phyloP scores from a whole-genome alignment of 495 filamentous ascomycete genomes.

The Friedmanniomyces simplex region DNA sequence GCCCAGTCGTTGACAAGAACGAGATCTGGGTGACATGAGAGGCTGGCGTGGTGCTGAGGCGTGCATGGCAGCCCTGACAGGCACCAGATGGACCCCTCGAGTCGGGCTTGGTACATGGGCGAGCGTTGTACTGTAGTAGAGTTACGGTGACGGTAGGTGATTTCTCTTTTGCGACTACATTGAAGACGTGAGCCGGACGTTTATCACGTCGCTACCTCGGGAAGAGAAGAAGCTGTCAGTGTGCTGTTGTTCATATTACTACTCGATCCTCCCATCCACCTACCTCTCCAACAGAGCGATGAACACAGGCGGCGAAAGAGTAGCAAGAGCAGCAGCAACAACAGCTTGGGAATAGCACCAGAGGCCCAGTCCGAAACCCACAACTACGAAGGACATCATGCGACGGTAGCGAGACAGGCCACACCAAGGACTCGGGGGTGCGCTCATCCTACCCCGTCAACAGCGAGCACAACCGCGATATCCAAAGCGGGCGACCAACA shows the following conservation, averaged over 20 bases:
- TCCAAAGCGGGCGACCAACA: too few relatives aligned
- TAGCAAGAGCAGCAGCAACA: neutral
- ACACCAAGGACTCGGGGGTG: neutral
- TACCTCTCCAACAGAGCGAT: too few relatives aligned
- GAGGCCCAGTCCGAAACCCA: neutral
- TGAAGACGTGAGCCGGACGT: neutral
- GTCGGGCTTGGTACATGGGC: neutral
- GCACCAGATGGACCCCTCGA: neutral
- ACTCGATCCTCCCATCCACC: too few relatives aligned
- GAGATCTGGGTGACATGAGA: neutral
- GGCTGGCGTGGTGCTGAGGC: neutral
- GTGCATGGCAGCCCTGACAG: neutral
- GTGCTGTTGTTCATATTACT: too few relatives aligned
- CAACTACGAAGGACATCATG: neutral
- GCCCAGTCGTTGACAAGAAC: neutral
- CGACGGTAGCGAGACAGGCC: neutral
- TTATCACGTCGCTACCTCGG: neutral
- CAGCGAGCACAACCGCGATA: neutral
- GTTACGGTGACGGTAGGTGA: neutral
- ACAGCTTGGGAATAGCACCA: too few relatives aligned
- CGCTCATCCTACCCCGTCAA: neutral
- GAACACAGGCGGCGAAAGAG: neutral
- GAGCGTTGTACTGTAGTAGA: neutral
- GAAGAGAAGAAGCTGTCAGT: neutral
- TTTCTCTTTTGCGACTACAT: neutral